phyloP scores from a whole-genome alignment of 1,284 basidiomycete genomes.

The Trametes versicolor region DNA sequence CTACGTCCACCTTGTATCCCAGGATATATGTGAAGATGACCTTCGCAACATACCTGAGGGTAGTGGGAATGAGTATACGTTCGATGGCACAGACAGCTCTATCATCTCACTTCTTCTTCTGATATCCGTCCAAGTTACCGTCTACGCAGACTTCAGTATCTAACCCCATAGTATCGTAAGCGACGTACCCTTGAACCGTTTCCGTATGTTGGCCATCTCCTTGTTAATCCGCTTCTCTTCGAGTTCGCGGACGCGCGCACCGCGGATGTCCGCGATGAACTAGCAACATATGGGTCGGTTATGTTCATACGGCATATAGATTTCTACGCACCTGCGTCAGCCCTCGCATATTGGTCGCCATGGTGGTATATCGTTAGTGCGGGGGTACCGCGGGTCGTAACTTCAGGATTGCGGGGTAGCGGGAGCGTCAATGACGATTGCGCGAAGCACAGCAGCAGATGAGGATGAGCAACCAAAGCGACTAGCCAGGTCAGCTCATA shows the following conservation, averaged over 20 bases:
- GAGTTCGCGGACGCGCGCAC: constrained; percentile 87
- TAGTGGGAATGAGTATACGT: constrained; percentile 15
- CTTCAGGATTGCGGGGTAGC: constrained; percentile 6
- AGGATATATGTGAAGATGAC: constrained; percentile 99
- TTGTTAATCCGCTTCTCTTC: constrained; percentile 99
- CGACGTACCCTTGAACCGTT: constrained; percentile 92
- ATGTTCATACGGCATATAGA: background rate
- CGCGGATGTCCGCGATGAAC: constrained; percentile 99
- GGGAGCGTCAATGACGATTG: constrained; percentile 7
- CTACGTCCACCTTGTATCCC: constrained; percentile 98
- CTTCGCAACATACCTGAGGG: constrained; percentile 86
- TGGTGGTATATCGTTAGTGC: constrained; percentile 48
- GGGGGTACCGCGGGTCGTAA: constrained; percentile 25
- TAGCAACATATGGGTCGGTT: constrained; percentile 43
- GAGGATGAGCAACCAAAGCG: background rate
- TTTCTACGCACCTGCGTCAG: constrained; percentile 76
- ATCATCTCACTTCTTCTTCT: constrained; percentile 93
- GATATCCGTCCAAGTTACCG: constrained; percentile 96
- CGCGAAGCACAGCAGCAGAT: constrained; percentile 1
- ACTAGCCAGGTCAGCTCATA: constrained; percentile 20
- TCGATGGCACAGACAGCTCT: constrained; percentile 18
- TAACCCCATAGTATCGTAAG: constrained; percentile 16
- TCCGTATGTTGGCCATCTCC: constrained; percentile 99
- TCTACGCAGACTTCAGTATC: constrained; percentile 58
- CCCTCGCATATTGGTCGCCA: constrained; percentile 91